Conservation (phyloP, 2,329 filamentous ascomycete species). For the Juglanconis juglandina region DNA sequence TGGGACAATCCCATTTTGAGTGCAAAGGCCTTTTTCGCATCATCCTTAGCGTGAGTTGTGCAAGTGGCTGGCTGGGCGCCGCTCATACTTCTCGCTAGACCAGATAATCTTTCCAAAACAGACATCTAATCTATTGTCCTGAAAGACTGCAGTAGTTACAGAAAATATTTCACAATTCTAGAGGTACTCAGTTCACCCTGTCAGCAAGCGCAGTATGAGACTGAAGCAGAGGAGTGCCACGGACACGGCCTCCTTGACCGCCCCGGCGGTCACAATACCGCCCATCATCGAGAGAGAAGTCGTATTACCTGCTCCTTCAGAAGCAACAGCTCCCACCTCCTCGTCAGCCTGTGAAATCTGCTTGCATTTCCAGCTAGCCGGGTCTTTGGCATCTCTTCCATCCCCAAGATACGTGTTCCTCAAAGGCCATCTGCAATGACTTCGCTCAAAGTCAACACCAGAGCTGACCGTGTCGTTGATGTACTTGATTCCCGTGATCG, state of each 20-base stretch:
- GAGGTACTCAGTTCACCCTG: background rate
- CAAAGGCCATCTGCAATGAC: slow-evolving; percentile 20
- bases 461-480: slow-evolving; percentile 15
- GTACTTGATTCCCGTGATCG: slow-evolving; percentile 19
- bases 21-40: background rate
- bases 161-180: too few species aligned
- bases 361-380: slow-evolving; percentile 20
- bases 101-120: too few species aligned
- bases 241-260: background rate
- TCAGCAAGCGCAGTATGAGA: background rate
- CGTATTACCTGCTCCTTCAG: background rate
- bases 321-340: background rate
- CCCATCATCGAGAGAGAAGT: background rate
- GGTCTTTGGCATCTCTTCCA: slow-evolving; percentile 10
- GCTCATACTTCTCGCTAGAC: background rate
- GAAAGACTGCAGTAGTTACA: too few species aligned
- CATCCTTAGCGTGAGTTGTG: background rate
- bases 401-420: slow-evolving; percentile 19
- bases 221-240: background rate
- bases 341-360: slow-evolving; percentile 1
- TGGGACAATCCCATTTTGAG: background rate
- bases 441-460: slow-evolving; percentile 17
- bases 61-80: background rate
- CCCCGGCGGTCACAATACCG: background rate
- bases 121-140: too few species aligned